Base-by-base conservation (phyloP, 495 filamentous ascomycete species). In the Staphylotrichum tortipilum region DNA sequence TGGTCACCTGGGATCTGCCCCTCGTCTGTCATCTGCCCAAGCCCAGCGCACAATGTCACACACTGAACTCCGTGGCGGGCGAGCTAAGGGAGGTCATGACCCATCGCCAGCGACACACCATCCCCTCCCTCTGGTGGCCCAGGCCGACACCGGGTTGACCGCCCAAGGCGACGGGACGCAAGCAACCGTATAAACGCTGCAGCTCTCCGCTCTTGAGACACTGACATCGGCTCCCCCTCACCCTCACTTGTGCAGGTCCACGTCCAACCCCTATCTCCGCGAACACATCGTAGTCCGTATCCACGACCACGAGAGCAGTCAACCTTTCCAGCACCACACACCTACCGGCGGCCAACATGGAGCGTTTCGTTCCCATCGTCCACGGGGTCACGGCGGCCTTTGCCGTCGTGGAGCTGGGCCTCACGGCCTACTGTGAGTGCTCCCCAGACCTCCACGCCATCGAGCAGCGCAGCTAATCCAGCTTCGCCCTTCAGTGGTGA, bases 351-450 rank as follows among this genome's bases (percentile, higher is more conserved):
- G 21, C n/a, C 50, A 43, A 28, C 0, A 57, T 59, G 50, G 38
- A 44, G 15, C 29, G 38, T 24, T 76, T 80, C 66, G 74, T 82
- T 24, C 75, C 81, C 43, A 75, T 80, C 15, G 70, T 86, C 48
- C 84, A 86, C 62, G 68, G 77, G 49, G 63, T 76, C 41, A 83
- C 88, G 52, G 72, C 69, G 7, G 52, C 87, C 44, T 80, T 91
- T 56, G 73, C 80, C 30, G 67, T 89, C 53, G 79, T 89, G 56
- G 75, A 85, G 50, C 74, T 94, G 21, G 85, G 82, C 28, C 52
- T 91, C 22, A 82, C 79, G 18, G 80, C 77, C 44, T 89, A 89
- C 57, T 68, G 87, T 90, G 67, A 6, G 73, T 74, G 22, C 33
- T 34, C 35, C n/a, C 33, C 15, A 17, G 22, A 39, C 49, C 52